Conservation (phyloP, 192 early-diverging fungal genomes). For the Jimgerdemannia lactiflua region DNA sequence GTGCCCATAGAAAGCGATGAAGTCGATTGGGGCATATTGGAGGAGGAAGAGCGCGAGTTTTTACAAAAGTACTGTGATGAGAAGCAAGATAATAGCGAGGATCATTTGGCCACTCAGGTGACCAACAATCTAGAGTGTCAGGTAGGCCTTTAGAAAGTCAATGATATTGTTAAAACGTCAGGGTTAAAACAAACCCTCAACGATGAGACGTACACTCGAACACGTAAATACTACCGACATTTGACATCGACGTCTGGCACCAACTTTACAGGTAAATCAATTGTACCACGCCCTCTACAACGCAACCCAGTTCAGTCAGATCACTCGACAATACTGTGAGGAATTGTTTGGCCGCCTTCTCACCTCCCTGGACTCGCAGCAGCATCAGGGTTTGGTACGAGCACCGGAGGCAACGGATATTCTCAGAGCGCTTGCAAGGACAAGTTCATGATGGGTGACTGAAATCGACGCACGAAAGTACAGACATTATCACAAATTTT, state of each 20-base stretch:
- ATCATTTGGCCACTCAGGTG: background rate
- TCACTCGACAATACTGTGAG: conserved; percentile 18
- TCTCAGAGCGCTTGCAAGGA: background rate
- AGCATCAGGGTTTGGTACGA: background rate
- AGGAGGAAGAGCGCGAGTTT: conserved; percentile 18
- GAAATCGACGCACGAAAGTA: no score
- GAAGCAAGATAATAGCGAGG: background rate
- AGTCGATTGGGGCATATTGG: conserved; percentile 7
- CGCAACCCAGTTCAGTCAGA: conserved; percentile 10
- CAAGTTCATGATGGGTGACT: background rate
- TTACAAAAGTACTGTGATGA: conserved; percentile 15
- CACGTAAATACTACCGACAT: background rate
- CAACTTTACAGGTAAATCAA: conserved; percentile 12
- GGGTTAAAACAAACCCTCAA: background rate
- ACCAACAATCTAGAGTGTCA: conserved; percentile 1
- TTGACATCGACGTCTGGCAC: no score
- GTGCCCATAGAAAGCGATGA: background rate
- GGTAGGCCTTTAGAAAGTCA: background rate
- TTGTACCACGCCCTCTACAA: conserved; percentile 12
- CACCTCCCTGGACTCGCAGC: background rate
- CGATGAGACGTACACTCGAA: background rate
- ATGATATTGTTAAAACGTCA: background rate
- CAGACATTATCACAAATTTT: no score
- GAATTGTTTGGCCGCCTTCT: conserved; percentile 6
- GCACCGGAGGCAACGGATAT: background rate